Evolutionary conservation across 225 moss, liverwort and hornwort genomes (phyloP).

Genomic region (Pseudoscleropodium purum): DNA sequence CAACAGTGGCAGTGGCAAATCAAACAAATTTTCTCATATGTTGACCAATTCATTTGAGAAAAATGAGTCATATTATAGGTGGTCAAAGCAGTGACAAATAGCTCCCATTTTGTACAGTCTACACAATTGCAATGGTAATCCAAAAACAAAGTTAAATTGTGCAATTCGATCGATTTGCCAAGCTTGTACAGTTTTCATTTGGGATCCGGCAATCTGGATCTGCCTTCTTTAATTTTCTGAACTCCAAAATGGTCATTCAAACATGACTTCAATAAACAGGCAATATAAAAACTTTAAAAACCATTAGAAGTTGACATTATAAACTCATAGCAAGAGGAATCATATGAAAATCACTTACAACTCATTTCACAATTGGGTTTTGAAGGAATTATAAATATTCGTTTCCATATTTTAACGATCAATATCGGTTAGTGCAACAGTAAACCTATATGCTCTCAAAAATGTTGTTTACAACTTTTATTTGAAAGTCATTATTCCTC

Average conservation of each 20-base stretch:
- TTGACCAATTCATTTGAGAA: not conserved
- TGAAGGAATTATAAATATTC: not conserved
- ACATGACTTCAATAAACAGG: not conserved
- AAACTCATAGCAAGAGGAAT: not conserved
- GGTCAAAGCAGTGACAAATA: not conserved
- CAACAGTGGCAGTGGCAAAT: not conserved
- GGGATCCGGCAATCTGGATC: not conserved
- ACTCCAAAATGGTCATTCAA: not conserved
- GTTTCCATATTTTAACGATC: not conserved
- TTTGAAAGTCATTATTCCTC: not conserved
- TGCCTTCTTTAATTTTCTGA: too few species aligned
- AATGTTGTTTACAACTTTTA: too few species aligned
- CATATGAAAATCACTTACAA: too few species aligned
- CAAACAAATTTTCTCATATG: not conserved
- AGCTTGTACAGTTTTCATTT: too few species aligned
- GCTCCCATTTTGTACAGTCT: not conserved
- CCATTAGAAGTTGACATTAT: not conserved
- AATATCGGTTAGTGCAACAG: not conserved
- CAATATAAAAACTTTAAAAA: not conserved
- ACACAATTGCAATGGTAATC: not conserved
- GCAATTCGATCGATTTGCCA: too few species aligned
- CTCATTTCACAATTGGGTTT: not conserved
- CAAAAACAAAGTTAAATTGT: not conserved
- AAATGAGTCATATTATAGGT: not conserved
- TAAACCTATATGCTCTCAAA: not conserved